Conservation (phyloP, 2,329 filamentous ascomycete genomes). For the Neonectria punicea region DNA sequence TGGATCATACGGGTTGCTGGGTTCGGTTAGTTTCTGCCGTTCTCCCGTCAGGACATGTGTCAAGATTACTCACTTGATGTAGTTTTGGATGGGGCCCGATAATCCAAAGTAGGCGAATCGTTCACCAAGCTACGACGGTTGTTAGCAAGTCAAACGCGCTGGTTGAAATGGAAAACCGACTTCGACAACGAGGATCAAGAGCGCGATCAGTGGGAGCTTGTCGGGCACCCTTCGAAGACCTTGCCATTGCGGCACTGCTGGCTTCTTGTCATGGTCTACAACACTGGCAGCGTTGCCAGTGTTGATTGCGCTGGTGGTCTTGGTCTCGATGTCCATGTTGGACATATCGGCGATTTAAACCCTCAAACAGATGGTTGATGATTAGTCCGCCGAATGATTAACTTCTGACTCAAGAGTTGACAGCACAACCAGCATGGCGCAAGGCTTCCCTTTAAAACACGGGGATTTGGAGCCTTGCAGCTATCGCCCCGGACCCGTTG, state of each 20-base stretch:
- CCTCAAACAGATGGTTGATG: not conserved
- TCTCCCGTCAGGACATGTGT: too few species aligned
- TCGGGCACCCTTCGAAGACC: slow-evolving; percentile 41
- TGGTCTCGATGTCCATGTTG: slow-evolving; percentile 23
- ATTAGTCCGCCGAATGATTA: not conserved
- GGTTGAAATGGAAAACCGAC: not conserved
- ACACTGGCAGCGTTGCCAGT: slow-evolving; percentile 10
- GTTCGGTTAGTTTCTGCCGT: not conserved
- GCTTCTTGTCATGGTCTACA: slow-evolving; percentile 5
- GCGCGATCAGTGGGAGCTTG: slow-evolving; percentile 40
- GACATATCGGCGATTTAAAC: not conserved
- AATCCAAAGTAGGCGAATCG: slow-evolving; percentile 47
- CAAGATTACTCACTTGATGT: slow-evolving; percentile 39
- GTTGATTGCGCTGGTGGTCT: slow-evolving; percentile 5
- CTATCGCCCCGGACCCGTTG: not conserved
- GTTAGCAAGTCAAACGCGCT: not conserved
- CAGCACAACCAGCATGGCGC: not conserved
- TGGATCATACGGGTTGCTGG: slow-evolving; percentile 37
- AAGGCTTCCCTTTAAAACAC: slow-evolving; percentile 14
- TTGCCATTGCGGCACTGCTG: slow-evolving; percentile 16
- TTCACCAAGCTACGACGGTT: slow-evolving; percentile 39
- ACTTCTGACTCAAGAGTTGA: too few species aligned
- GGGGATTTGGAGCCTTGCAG: slow-evolving; percentile 10
- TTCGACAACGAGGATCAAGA: slow-evolving; percentile 43
- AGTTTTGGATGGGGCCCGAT: slow-evolving; percentile 46